phyloP scores from a whole-genome alignment of 2,329 filamentous ascomycete species.

The Colletotrichum cordylinicola region DNA sequence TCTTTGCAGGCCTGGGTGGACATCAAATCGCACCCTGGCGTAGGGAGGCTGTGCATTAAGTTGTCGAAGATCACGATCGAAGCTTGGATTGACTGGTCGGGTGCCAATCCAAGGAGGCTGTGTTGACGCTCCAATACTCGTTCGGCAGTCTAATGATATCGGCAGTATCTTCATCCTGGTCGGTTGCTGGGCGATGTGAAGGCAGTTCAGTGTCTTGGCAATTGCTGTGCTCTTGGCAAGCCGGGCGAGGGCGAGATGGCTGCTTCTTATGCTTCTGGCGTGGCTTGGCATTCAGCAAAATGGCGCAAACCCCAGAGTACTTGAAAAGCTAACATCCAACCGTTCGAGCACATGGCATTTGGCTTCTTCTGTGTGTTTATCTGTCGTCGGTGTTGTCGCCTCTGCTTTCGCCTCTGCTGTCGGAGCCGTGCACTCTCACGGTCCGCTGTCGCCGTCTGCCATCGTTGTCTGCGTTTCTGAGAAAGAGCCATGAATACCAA shows the following conservation, averaged over 20 bases:
- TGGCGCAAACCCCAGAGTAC: neutral
- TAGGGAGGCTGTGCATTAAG: neutral
- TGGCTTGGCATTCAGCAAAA: neutral
- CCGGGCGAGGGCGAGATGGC: neutral
- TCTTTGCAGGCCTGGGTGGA: neutral
- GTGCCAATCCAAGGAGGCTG: neutral
- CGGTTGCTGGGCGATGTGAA: neutral
- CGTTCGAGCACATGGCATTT: neutral
- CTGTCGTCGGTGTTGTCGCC: neutral
- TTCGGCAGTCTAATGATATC: neutral
- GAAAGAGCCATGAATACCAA: fast-evolving
- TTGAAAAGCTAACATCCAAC: neutral
- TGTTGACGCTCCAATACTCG: neutral
- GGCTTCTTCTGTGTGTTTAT: fast-evolving
- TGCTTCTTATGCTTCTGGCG: conserved; percentile 6
- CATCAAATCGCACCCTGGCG: fast-evolving
- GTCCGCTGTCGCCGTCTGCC: neutral
- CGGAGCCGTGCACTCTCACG: no score
- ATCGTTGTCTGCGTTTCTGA: neutral
- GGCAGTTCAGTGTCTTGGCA: neutral
- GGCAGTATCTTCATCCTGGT: neutral
- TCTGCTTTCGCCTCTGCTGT: neutral
- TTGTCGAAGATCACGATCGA: neutral
- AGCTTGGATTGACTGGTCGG: neutral
- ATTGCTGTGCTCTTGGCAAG: neutral